These are phyloP conservation scores for Mycotypha africana DNA, from an alignment of 371 early-diverging fungal genomes.

Conservation along the genomic window DNA sequence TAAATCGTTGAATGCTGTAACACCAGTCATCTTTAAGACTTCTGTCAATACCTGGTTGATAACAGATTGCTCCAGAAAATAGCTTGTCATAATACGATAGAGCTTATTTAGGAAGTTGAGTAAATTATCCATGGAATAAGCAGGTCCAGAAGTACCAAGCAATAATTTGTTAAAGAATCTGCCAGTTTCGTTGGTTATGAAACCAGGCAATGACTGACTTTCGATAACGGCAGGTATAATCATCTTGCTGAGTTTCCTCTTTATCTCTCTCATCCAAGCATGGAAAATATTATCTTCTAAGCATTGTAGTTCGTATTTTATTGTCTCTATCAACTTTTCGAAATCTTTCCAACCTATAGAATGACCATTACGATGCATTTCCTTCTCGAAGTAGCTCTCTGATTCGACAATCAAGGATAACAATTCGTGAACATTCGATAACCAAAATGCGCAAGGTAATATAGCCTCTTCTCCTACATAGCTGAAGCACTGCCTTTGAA, in stretches of 20 bases:
- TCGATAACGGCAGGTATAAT: slow-evolving; percentile 91
- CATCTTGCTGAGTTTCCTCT: slow-evolving; percentile 85
- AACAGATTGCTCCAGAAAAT: slow-evolving; percentile 80
- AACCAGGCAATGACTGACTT: slow-evolving; percentile 86
- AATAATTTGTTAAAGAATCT: slow-evolving; percentile 77
- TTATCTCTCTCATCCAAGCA: slow-evolving; percentile 88
- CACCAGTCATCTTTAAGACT: slow-evolving; percentile 85
- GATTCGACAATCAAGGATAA: slow-evolving; percentile 51
- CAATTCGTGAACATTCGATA: slow-evolving; percentile 91
- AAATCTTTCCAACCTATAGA: slow-evolving; percentile 33
- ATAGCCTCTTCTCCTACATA: slow-evolving; percentile 51
- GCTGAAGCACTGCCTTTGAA: slow-evolving; percentile 68
- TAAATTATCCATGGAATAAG: slow-evolving; percentile 86
- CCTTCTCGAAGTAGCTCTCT: slow-evolving; percentile 29
- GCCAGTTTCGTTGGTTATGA: slow-evolving; percentile 81
- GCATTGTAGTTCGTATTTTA: slow-evolving; percentile 62
- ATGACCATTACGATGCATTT: slow-evolving; percentile 21
- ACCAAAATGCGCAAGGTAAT: slow-evolving; percentile 79
- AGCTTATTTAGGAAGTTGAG: slow-evolving; percentile 85
- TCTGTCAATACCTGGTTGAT: slow-evolving; percentile 78
- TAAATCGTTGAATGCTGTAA: slow-evolving; percentile 90
- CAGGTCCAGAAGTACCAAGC: slow-evolving; percentile 60
- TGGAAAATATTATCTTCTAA: slow-evolving; percentile 65
- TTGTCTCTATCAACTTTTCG: slow-evolving; percentile 50
- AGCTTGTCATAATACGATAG: slow-evolving; percentile 87